These are phyloP conservation scores for Leccinum sublutescens DNA, from an alignment of 768 basidiomycete species.

Conservation along the genomic window DNA sequence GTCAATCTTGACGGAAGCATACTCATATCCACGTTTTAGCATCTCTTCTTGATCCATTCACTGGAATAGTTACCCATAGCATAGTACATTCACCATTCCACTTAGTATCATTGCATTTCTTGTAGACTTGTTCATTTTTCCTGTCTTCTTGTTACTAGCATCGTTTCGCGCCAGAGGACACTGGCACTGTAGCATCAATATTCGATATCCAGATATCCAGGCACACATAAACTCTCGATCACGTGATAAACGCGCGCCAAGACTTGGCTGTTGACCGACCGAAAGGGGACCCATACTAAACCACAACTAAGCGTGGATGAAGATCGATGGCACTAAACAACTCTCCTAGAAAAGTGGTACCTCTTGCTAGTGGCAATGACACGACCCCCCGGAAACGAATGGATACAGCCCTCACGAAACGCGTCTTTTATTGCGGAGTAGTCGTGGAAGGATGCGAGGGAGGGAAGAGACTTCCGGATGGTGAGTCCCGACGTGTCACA, in stretches of 20 bases:
- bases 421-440: slow-evolving; percentile 87
- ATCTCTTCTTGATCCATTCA: slow-evolving; percentile 4
- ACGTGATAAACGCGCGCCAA: neutral
- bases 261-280: neutral
- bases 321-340: slow-evolving; percentile 58
- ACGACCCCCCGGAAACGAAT: slow-evolving; percentile 42
- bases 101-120: slow-evolving; percentile 17
- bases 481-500: slow-evolving; percentile 35
- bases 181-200: neutral
- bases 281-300: neutral
- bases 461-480: slow-evolving; percentile 65
- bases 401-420: slow-evolving; percentile 54
- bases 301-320: slow-evolving; percentile 18
- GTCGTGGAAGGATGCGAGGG: slow-evolving; percentile 83
- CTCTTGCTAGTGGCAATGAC: slow-evolving; percentile 70
- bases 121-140: neutral
- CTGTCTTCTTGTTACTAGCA: neutral
- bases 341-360: slow-evolving; percentile 73
- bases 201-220: no score
- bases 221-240: slow-evolving; percentile 9
- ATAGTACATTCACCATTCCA: slow-evolving; percentile 2
- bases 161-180: no score
- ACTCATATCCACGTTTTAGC: slow-evolving; percentile 12
- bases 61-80: slow-evolving; percentile 6
- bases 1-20: slow-evolving; percentile 17